These are phyloP conservation scores for Conticribra weissflogii DNA, from an alignment of 108 stramenopile genomes.

Conservation along the genomic window DNA sequence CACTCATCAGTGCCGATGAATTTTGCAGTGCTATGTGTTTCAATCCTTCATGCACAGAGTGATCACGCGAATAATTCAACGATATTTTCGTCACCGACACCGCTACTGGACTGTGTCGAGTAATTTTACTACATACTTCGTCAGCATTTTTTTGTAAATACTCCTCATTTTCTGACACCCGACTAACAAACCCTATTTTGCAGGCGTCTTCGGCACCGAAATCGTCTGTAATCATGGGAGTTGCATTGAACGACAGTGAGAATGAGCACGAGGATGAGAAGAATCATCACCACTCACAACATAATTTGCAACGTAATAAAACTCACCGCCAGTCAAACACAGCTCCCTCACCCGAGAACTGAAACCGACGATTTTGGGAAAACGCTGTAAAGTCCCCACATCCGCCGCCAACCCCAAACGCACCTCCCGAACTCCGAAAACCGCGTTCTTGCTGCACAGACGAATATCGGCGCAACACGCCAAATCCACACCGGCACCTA, in stretches of 20 bases:
- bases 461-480: slow-evolving; percentile 72
- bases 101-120: slow-evolving; percentile 69
- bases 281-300: background rate
- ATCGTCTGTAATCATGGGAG: slow-evolving; percentile 23
- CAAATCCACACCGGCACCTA: slow-evolving; percentile 81
- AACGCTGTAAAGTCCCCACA: slow-evolving; percentile 78
- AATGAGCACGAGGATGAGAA: background rate
- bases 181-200: slow-evolving; percentile 71
- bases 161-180: slow-evolving; percentile 41
- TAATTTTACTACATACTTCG: slow-evolving; percentile 53
- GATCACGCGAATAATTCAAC: slow-evolving; percentile 72
- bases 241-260: background rate
- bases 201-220: slow-evolving; percentile 63
- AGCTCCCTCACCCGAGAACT: slow-evolving; percentile 68
- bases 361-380: slow-evolving; percentile 76
- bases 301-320: too few species aligned
- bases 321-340: slow-evolving; percentile 63
- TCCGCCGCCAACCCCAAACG: slow-evolving; percentile 79
- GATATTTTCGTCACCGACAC: slow-evolving; percentile 72
- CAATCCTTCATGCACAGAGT: slow-evolving; percentile 72
- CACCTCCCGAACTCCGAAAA: slow-evolving; percentile 71
- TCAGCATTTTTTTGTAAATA: slow-evolving; percentile 49
- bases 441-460: slow-evolving; percentile 54
- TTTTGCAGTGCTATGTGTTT: slow-evolving; percentile 77
- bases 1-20: slow-evolving; percentile 72